Base-by-base conservation (phyloP, 2,329 filamentous ascomycete genomes). In the Cryphonectria parasitica region DNA sequence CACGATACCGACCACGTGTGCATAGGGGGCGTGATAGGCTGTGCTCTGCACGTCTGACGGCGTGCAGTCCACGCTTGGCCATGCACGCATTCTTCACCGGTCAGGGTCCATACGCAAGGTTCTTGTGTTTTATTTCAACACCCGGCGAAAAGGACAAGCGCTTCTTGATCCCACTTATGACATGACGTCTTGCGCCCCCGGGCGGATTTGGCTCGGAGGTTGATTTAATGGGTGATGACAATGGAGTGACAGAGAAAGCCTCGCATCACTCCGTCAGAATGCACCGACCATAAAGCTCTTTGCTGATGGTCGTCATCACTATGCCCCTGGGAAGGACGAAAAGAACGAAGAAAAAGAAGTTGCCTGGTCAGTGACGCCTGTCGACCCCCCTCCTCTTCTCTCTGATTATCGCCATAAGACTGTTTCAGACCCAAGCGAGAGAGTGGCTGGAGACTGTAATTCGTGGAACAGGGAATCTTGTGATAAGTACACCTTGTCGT, bases 341-440 rank as follows among this genome's bases (percentile, higher is more conserved):
- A n/a, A 31, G 28, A 13, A 31, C 2, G 31, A 39, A 43, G 3
- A 31, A 58, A 45, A 58, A 56, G 25, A 17, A 28, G 63, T 11
- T 52, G 63, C 52, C 61, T 56, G 39, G 25, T 62, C 52, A 36
- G 39, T 54, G 19, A 34, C 41, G 64, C 17, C 11, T 15, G n/a
- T 43, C 8, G 39, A n/a, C 34, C 60, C 45, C 22, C 22, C 22
- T 43, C 7, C 45, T 11, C 45, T n/a, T 66, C 61, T 58, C 61
- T 71, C 62, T 39, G 71, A 67, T 72, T 62, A 58, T 65, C 65
- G 43, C 65, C 62, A 66, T 66, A 68, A 68, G 71, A 70, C 65
- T 72, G 71, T 72, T 72, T 72, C 71, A 70, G 68, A 58, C 61
- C 56, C 62, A 72, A 72, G 71, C 71, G 71, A 70, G 68, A 54